Base-by-base conservation (phyloP, 192 early-diverging fungal genomes). In the Powellomyces hirtus region DNA sequence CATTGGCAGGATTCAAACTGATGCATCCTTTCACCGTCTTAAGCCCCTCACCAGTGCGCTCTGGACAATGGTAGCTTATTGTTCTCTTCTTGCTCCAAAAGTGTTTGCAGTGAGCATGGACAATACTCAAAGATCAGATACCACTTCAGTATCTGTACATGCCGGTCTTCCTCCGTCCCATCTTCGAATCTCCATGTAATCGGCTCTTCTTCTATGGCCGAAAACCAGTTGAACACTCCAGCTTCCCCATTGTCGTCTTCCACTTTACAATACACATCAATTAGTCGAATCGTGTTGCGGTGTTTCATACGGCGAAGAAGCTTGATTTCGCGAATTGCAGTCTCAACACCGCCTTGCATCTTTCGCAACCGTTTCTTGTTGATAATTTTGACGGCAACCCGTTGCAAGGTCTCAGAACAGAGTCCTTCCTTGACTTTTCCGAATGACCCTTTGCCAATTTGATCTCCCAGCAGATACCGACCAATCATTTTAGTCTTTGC, bases 401-500 rank as follows among this genome's bases (percentile, higher is more conserved):
- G 72, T 59, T 82, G 75, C 38, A 87, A 66, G 4, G 85, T 83
- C 38, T 87, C 81, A 10, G 76, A 46, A 62, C 76, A 80, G 18
- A 87, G 26, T 0, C 83, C 85, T 49, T 87, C 85, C 73, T 87
- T 87, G 30, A 87, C 85, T 66, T 87, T 84, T 4, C 81, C 85
- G 70, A 84, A 87, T 1, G 81, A 71, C 22, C 85, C 83, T 62
- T 82, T 83, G 20, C 85, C 85, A 55, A 87, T 85, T 62, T 81
- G 74, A 34, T 81, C 79, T 4, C 83, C 85, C n/a, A 87, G 64
- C 1, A 87, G 52, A 64, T 81, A 83, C 4, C 79, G 76, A 3
- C 79, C 85, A 34, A 87, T 81, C 44, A 85, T 71, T 61, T 86
- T 85, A 29, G 79, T 64, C 14, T 71, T 45, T 4, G 67, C 73